A percentile compares a stretch with the other conserved stretches of the same genome.
phyloP scores from a whole-genome alignment of 305 asterid species.

The Plantago lanceolata region DNA sequence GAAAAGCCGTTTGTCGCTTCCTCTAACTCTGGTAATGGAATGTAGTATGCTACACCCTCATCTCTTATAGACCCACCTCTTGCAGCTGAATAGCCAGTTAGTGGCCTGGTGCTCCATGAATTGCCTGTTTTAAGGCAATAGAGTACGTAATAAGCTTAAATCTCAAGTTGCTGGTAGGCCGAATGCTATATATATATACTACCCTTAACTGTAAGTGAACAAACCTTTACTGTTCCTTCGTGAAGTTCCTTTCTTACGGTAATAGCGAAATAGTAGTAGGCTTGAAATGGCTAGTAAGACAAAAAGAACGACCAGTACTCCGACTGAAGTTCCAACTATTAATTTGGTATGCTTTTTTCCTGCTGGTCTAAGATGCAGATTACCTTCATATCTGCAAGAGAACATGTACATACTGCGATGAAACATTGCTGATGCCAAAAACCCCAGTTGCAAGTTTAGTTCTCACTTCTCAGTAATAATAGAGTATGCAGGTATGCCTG shows the following conservation, averaged over 20 bases:
- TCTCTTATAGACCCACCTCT: slow-evolving; percentile 80
- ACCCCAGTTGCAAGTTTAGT: no score
- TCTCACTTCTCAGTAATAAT: no score
- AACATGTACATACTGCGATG: slow-evolving; percentile 17
- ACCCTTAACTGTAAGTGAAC: slow-evolving; percentile 13
- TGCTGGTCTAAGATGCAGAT: slow-evolving; percentile 52
- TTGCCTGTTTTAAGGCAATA: slow-evolving; percentile 39
- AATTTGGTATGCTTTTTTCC: slow-evolving; percentile 38
- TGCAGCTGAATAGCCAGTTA: slow-evolving; percentile 40
- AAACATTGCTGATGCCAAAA: background rate
- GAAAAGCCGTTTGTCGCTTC: slow-evolving; percentile 68
- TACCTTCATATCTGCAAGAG: slow-evolving; percentile 64
- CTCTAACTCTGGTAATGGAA: slow-evolving; percentile 67
- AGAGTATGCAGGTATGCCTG: no score
- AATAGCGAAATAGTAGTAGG: slow-evolving; percentile 44
- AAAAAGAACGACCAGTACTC: slow-evolving; percentile 50
- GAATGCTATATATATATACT: background rate
- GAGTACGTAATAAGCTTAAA: background rate
- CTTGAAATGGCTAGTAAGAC: slow-evolving; percentile 47
- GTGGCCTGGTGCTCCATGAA: slow-evolving; percentile 54
- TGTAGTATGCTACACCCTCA: slow-evolving; percentile 83
- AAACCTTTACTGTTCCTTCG: slow-evolving; percentile 46
- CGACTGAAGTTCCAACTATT: slow-evolving; percentile 52
- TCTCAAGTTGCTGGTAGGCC: background rate
- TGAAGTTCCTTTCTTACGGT: slow-evolving; percentile 37